Conservation (phyloP, 352 stramenopile species). For the Phytophthora hybrid region DNA sequence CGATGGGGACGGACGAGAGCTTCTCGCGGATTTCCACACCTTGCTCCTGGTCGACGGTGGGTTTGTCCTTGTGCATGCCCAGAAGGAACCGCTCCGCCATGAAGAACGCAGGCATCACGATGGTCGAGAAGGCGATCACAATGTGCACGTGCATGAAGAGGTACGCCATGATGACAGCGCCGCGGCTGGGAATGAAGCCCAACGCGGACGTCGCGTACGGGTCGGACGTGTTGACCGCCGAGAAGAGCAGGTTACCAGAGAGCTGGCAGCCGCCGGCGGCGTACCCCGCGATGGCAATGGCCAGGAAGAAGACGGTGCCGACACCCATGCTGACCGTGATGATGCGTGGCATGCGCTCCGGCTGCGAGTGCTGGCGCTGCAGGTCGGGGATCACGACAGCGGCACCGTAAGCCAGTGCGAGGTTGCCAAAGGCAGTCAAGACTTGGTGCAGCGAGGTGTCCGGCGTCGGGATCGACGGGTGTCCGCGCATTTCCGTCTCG, state of each 20-base stretch:
- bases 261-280: conserved; percentile 51
- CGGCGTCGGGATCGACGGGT: conserved; percentile 37
- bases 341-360: conserved; percentile 54
- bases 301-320: conserved; percentile 50
- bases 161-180: conserved; percentile 46
- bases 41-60: conserved; percentile 18
- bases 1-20: conserved; percentile 19
- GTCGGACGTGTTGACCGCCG: conserved; percentile 38
- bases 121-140: conserved; percentile 56
- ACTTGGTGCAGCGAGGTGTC: conserved; percentile 44
- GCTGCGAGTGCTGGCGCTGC: conserved; percentile 55
- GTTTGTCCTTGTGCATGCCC: conserved; percentile 46
- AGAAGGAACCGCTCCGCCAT: conserved; percentile 53
- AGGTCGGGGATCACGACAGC: conserved; percentile 45
- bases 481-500: conserved; percentile 43
- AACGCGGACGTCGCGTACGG: conserved; percentile 32
- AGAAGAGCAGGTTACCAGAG: conserved; percentile 49
- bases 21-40: conserved; percentile 27
- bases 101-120: conserved; percentile 52
- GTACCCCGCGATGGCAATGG: conserved; percentile 51
- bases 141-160: conserved; percentile 58
- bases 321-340: conserved; percentile 46
- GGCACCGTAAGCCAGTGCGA: conserved; percentile 40
- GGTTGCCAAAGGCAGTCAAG: conserved; percentile 40
- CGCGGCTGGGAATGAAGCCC: conserved; percentile 39